phyloP scores from a whole-genome alignment of 129 eudicot genomes.

The Chrysanthemum lavandulifolium region DNA sequence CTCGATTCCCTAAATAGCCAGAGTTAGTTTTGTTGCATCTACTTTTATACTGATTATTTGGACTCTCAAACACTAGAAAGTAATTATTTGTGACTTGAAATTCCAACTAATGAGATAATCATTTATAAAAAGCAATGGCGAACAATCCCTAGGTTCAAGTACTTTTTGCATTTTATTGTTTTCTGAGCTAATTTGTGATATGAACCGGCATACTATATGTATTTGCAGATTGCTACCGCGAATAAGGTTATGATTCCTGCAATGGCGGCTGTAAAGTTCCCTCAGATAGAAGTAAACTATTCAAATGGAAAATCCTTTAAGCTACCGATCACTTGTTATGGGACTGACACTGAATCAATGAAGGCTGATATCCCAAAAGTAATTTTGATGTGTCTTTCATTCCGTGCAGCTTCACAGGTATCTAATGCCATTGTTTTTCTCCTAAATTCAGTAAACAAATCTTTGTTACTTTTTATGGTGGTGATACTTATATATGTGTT shows the following conservation, averaged over 20 bases:
- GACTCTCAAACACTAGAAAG: too few relatives aligned
- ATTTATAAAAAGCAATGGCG: too few relatives aligned
- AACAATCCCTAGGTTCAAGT: too few relatives aligned
- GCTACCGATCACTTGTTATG: conserved; percentile 56
- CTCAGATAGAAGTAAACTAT: conserved; percentile 60
- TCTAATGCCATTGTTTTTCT: background rate
- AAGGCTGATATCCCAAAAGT: conserved; percentile 51
- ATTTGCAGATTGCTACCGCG: conserved; percentile 64
- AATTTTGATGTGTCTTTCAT: conserved; percentile 72
- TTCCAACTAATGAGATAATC: too few relatives aligned
- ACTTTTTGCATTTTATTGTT: conserved; percentile 1
- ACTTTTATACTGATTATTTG: too few relatives aligned
- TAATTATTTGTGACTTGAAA: too few relatives aligned
- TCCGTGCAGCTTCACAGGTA: conserved; percentile 93
- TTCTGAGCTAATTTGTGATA: background rate
- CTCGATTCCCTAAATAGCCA: too few relatives aligned
- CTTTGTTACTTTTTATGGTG: background rate
- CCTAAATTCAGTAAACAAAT: background rate
- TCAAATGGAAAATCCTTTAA: conserved; percentile 58
- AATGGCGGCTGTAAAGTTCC: conserved; percentile 79
- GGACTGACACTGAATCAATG: conserved; percentile 29
- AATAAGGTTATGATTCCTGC: conserved; percentile 71
- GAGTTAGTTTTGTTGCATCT: too few relatives aligned
- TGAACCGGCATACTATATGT: conserved; percentile 12
- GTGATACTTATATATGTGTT: conserved; percentile 11